Evolutionary conservation across 176 grass and related monocot genomes (phyloP).

Genomic region (Rhipidocladum racemiflorum): DNA sequence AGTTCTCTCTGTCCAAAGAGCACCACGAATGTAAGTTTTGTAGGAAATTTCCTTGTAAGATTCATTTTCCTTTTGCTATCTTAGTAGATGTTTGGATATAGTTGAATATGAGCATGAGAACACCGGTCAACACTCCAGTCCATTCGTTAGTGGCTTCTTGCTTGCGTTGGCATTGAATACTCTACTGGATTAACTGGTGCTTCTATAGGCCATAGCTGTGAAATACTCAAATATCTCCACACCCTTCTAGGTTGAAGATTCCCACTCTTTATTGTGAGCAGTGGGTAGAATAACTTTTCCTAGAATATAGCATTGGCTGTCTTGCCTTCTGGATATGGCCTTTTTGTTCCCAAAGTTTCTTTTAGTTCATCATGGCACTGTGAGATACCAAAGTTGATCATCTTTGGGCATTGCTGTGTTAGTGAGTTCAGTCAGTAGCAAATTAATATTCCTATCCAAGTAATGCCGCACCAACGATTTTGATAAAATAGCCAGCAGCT

Average conservation of each 20-base stretch:
- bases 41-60: neutral
- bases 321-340: neutral
- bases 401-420: neutral
- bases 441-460: neutral
- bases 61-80: neutral
- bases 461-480: neutral
- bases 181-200: neutral
- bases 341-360: neutral
- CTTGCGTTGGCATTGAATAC: neutral
- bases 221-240: neutral
- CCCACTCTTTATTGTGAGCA: neutral
- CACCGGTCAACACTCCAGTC: neutral
- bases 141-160: neutral
- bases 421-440: neutral
- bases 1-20: conserved; percentile 75
- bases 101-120: neutral
- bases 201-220: neutral
- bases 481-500: neutral
- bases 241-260: conserved; percentile 4
- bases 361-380: neutral
- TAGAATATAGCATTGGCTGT: neutral
- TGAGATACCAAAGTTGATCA: neutral
- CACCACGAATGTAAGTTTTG: conserved; percentile 86
- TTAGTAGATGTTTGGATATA: neutral
- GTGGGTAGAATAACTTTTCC: neutral